phyloP scores from a whole-genome alignment of 2,329 filamentous ascomycete genomes.

The Rhexocercosporidium sp. region DNA sequence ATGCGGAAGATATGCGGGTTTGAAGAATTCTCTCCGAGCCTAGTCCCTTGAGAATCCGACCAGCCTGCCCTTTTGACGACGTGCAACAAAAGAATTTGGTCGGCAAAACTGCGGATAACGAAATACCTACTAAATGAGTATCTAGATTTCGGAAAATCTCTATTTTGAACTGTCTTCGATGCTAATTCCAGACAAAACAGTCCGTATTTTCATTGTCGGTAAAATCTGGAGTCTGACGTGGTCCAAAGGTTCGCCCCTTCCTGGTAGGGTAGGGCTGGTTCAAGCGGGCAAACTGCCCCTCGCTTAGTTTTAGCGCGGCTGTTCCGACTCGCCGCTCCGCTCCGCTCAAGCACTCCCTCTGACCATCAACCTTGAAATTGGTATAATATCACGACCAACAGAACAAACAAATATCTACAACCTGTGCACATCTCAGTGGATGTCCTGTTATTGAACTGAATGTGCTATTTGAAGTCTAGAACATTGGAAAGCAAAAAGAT shows the following conservation, averaged over 20 bases:
- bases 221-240: not conserved
- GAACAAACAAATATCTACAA: not conserved
- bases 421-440: not conserved
- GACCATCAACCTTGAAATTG: not conserved
- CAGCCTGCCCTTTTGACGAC: constrained; percentile 18
- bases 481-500: too few species aligned
- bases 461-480: too few species aligned
- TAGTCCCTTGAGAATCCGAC: constrained; percentile 5
- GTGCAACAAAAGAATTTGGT: constrained; percentile 29
- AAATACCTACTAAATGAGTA: not conserved
- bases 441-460: too few species aligned
- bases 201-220: not conserved
- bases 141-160: not conserved
- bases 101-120: constrained; percentile 1
- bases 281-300: constrained; percentile 1
- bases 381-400: not conserved
- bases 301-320: not conserved
- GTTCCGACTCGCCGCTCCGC: not conserved
- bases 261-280: constrained; percentile 1
- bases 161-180: not conserved
- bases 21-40: constrained; percentile 23
- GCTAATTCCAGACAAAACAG: too few species aligned
- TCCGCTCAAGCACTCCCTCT: not conserved
- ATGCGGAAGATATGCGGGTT: constrained; percentile 33
- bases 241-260: not conserved